These are phyloP conservation scores for Dinochytrium kinnereticum DNA, from an alignment of 371 early-diverging fungal genomes.

Conservation along the genomic window DNA sequence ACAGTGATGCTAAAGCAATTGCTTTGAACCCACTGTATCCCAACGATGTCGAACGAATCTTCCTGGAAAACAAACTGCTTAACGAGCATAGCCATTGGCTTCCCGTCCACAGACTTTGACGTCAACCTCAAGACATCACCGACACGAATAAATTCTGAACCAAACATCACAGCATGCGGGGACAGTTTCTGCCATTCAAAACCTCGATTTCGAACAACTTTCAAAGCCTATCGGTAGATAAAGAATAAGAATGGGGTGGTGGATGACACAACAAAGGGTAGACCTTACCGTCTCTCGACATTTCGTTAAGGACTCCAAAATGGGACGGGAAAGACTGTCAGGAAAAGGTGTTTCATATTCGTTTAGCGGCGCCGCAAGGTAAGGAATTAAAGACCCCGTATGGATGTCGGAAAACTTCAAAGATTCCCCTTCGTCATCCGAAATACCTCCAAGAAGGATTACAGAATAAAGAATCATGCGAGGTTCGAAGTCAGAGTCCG, in stretches of 20 bases:
- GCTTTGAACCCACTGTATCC: too few species aligned
- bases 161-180: slow-evolving; percentile 22
- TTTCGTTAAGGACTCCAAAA: too few species aligned
- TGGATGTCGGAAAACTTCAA: neutral
- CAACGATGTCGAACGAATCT: too few species aligned
- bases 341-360: too few species aligned
- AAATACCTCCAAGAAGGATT: neutral
- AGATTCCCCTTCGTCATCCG: neutral
- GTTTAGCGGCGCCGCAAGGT: too few species aligned
- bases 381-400: neutral
- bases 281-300: too few species aligned
- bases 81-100: too few species aligned
- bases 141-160: slow-evolving; percentile 26
- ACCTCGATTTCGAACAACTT: neutral
- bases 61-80: too few species aligned
- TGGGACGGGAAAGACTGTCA: too few species aligned
- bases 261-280: too few species aligned
- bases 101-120: neutral
- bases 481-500: neutral
- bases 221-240: neutral
- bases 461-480: neutral
- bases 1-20: slow-evolving; percentile 15
- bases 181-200: neutral
- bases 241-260: too few species aligned
- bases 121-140: slow-evolving; percentile 30